Conservation (phyloP, 164 flowering plant genomes). For the Macadamia integrifolia region DNA sequence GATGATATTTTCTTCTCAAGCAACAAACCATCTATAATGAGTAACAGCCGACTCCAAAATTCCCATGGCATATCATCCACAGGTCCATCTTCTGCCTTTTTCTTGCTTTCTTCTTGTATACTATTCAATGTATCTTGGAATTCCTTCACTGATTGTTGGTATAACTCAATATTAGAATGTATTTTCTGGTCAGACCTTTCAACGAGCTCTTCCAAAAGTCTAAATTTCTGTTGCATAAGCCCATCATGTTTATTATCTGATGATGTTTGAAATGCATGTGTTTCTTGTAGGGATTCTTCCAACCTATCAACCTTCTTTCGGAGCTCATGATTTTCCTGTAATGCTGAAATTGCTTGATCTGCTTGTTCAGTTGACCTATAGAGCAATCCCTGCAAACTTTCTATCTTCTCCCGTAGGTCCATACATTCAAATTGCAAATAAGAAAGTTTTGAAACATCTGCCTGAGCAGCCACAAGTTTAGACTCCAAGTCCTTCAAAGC, state of each 20-base stretch:
- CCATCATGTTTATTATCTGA: slow-evolving; percentile 66
- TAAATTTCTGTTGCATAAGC: slow-evolving; percentile 72
- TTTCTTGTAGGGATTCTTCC: slow-evolving; percentile 78
- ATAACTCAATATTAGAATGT: slow-evolving; percentile 61
- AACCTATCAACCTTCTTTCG: slow-evolving; percentile 71
- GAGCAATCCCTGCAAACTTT: slow-evolving; percentile 55
- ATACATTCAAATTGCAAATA: slow-evolving; percentile 56
- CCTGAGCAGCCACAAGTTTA: slow-evolving; percentile 55
- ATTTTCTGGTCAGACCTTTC: slow-evolving; percentile 80
- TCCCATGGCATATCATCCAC: slow-evolving; percentile 83
- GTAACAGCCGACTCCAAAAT: slow-evolving; percentile 86
- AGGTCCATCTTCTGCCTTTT: slow-evolving; percentile 48
- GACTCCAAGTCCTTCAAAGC: slow-evolving; percentile 59
- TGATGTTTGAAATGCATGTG: slow-evolving; percentile 45
- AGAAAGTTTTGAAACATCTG: slow-evolving; percentile 62
- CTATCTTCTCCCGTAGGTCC: slow-evolving; percentile 60
- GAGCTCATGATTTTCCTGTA: slow-evolving; percentile 82
- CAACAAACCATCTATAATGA: slow-evolving; percentile 79
- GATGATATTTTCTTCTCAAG: slow-evolving; percentile 75
- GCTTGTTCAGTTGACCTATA: slow-evolving; percentile 80
- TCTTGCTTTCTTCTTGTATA: slow-evolving; percentile 69
- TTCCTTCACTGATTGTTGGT: slow-evolving; percentile 77
- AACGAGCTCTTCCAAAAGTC: slow-evolving; percentile 75
- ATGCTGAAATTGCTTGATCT: slow-evolving; percentile 62
- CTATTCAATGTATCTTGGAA: slow-evolving; percentile 70